phyloP scores from a whole-genome alignment of 23 red algal genomes.

The Chondrus crispus region DNA sequence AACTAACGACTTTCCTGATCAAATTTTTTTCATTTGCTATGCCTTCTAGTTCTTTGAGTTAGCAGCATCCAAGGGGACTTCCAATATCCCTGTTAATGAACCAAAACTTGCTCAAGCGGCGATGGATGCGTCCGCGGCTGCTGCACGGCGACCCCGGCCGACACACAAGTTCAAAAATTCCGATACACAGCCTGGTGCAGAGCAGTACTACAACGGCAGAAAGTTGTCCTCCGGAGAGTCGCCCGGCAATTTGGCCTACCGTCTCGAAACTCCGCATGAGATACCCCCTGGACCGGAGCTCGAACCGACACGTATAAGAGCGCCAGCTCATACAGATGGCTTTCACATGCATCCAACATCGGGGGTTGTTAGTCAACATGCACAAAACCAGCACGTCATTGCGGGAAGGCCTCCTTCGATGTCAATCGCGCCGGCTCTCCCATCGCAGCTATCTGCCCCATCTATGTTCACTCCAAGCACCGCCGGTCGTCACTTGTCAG shows the following conservation, averaged over 20 bases:
- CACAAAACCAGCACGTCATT: no score
- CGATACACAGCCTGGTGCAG: not conserved
- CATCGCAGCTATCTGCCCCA: not conserved
- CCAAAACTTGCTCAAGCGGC: slow-evolving; percentile 46
- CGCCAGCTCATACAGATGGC: no score
- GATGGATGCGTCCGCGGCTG: slow-evolving; percentile 24
- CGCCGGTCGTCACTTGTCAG: not conserved
- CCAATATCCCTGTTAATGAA: slow-evolving; percentile 58
- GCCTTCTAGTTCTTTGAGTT: slow-evolving; percentile 56
- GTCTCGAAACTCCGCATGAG: no score
- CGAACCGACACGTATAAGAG: no score
- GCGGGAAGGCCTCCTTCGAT: no score
- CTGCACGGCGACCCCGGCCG: slow-evolving; percentile 22
- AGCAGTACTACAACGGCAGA: not conserved
- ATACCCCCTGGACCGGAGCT: no score
- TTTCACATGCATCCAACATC: no score
- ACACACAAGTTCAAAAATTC: slow-evolving; percentile 32
- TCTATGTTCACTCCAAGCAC: not conserved
- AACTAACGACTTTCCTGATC: no score
- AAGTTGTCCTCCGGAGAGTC: not conserved
- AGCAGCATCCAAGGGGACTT: slow-evolving; percentile 25
- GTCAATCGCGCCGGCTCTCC: not conserved
- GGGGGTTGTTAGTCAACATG: no score
- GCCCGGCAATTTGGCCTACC: no score
- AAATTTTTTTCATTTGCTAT: not conserved